Conservation (phyloP, 768 basidiomycete species). For the Leccinum aurantiacum region DNA sequence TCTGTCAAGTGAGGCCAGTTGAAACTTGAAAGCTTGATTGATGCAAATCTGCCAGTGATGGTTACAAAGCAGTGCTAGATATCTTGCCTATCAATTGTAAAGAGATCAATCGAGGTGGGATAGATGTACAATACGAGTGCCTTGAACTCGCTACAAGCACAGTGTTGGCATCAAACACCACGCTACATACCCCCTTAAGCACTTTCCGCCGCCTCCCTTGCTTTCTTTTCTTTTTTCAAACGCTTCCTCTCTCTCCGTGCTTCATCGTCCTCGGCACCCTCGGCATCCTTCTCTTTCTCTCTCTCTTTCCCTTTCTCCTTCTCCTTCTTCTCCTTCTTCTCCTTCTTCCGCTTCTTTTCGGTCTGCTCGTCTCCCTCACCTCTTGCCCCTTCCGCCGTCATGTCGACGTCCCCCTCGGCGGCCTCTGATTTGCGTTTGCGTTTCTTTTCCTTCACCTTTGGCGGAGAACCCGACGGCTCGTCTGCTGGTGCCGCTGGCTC, state of each 20-base stretch:
- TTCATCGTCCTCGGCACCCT: conserved; percentile 52
- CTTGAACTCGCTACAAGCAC: neutral
- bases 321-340: conserved; percentile 58
- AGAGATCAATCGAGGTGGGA: conserved; percentile 7
- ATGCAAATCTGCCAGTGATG: conserved; percentile 10
- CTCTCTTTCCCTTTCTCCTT: conserved; percentile 53
- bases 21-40: conserved; percentile 11
- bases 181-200: conserved; percentile 9
- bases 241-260: conserved; percentile 62
- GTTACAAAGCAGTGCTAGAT: conserved; percentile 7
- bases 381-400: conserved; percentile 33
- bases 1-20: neutral
- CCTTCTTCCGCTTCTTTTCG: conserved; percentile 62
- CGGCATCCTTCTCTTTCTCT: conserved; percentile 49
- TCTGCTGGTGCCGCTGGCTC: conserved; percentile 35
- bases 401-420: conserved; percentile 42
- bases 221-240: conserved; percentile 70
- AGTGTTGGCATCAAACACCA: neutral
- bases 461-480: conserved; percentile 34
- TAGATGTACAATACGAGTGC: conserved; percentile 1
- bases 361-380: conserved; percentile 49
- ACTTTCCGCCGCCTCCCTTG: conserved; percentile 40
- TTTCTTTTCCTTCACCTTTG: conserved; percentile 75
- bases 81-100: conserved; percentile 1
- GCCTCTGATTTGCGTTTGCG: conserved; percentile 77